These are phyloP conservation scores for Sarocladiaceae sp. DNA, from an alignment of 2,329 filamentous ascomycete genomes.

Conservation along the genomic window DNA sequence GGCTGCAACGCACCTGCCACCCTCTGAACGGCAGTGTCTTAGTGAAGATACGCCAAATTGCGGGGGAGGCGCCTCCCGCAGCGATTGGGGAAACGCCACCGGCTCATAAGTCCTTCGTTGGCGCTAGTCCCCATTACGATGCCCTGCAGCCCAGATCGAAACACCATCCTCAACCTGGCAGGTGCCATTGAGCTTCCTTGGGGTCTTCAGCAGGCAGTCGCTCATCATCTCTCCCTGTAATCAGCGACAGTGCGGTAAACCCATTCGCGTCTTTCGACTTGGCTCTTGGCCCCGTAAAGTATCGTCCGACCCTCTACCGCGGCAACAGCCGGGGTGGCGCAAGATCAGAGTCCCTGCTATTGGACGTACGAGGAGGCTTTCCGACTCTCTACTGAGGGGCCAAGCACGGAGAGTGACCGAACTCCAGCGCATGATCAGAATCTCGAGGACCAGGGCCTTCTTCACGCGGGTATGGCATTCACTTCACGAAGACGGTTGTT, in stretches of 20 bases:
- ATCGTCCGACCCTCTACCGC: background rate
- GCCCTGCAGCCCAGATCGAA: background rate
- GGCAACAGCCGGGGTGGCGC: constrained; percentile 3
- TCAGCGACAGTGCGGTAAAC: background rate
- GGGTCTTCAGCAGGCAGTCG: background rate
- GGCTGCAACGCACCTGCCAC: background rate
- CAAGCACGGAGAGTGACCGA: constrained; percentile 7
- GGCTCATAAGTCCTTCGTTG: background rate
- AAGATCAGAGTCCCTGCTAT: background rate
- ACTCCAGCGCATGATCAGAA: background rate
- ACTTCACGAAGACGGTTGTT: too few species aligned
- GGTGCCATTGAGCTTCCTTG: background rate
- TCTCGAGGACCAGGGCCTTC: too few species aligned
- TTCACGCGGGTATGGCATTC: too few species aligned
- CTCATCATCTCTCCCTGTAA: too few species aligned
- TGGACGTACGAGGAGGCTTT: background rate
- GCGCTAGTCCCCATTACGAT: background rate
- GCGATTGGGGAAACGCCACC: background rate
- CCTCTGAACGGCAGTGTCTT: background rate
- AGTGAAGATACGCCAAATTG: background rate
- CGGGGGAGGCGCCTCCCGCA: background rate
- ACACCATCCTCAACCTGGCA: background rate
- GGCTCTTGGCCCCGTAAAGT: background rate
- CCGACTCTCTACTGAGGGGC: too few species aligned
- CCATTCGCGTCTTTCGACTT: background rate